Conservation (phyloP, 352 stramenopile genomes). For the Plasmopara muralis region DNA sequence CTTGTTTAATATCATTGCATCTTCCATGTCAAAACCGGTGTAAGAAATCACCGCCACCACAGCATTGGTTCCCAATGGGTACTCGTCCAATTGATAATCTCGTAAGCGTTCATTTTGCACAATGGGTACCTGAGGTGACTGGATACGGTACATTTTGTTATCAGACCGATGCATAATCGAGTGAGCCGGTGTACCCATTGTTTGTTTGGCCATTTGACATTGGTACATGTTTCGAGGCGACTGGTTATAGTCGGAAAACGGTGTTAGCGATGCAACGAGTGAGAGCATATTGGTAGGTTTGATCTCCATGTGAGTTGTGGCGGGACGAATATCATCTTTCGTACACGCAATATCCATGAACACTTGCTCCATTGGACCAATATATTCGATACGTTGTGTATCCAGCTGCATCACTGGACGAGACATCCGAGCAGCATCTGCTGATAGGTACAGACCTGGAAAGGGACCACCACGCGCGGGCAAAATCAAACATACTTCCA, state of each 20-base stretch:
- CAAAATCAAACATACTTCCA: slow-evolving; percentile 80
- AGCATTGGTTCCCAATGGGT: slow-evolving; percentile 98
- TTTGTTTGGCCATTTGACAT: slow-evolving; percentile 99
- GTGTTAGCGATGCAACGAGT: slow-evolving; percentile 97
- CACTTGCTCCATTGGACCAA: slow-evolving; percentile 96
- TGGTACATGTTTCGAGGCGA: slow-evolving; percentile 99
- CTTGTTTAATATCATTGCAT: slow-evolving; percentile 99
- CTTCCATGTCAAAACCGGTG: slow-evolving; percentile 96
- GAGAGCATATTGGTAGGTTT: slow-evolving; percentile 99
- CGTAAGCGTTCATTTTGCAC: slow-evolving; percentile 95
- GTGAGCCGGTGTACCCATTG: slow-evolving; percentile 98
- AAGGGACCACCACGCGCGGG: slow-evolving; percentile 89
- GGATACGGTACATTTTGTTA: slow-evolving; percentile 99
- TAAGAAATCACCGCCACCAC: slow-evolving; percentile 99
- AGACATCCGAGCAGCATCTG: slow-evolving; percentile 92
- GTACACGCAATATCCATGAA: slow-evolving; percentile 98
- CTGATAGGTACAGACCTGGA: slow-evolving; percentile 96
- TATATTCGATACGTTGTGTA: slow-evolving; percentile 92
- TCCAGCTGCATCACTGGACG: slow-evolving; percentile 89
- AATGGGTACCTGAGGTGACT: slow-evolving; percentile 97
- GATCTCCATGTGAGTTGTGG: slow-evolving; percentile 98
- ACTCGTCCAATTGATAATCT: slow-evolving; percentile 98
- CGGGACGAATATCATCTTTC: slow-evolving; percentile 92
- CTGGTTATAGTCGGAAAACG: slow-evolving; percentile 99
- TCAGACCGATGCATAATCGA: slow-evolving; percentile 94